Evolutionary conservation across 2,329 filamentous ascomycete species (phyloP).

Genomic region (Fusarium agapanthi): DNA sequence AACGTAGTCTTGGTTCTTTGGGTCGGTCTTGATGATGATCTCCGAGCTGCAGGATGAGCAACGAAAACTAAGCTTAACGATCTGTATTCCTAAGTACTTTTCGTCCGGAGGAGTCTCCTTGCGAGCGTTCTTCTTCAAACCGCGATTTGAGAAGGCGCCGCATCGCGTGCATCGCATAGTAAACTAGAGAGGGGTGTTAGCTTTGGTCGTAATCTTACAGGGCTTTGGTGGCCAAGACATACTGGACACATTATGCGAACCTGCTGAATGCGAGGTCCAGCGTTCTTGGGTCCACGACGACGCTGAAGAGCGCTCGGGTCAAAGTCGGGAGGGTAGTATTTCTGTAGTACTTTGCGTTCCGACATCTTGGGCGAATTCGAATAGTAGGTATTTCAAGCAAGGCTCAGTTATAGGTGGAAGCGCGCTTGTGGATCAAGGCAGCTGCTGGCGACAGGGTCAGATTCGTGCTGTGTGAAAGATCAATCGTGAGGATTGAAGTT

Average conservation of each 20-base stretch:
- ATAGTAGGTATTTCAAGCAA: neutral
- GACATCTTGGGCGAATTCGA: constrained; percentile 67
- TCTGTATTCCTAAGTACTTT: constrained; percentile 79
- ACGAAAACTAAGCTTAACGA: constrained; percentile 48
- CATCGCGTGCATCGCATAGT: constrained; percentile 57
- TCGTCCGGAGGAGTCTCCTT: constrained; percentile 88
- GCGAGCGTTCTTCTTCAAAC: neutral
- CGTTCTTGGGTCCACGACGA: constrained; percentile 73
- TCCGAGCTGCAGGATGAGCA: constrained; percentile 87
- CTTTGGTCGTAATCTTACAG: too few species aligned
- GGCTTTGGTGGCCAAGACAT: neutral
- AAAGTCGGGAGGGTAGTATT: constrained; percentile 81
- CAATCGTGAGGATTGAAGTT: neutral
- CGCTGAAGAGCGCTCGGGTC: constrained; percentile 84
- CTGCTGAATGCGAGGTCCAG: constrained; percentile 82
- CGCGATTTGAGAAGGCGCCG: constrained; percentile 62
- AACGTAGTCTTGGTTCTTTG: constrained; percentile 92
- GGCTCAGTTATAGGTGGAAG: neutral
- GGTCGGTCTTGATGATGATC: constrained; percentile 94
- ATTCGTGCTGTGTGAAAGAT: neutral
- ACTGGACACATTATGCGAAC: constrained; percentile 63
- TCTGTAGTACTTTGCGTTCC: constrained; percentile 80
- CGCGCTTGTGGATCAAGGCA: neutral
- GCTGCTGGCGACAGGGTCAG: neutral
- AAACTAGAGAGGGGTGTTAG: constrained; percentile 38